Conservation (phyloP, 202 grass and related monocot species). For the Brachypodium distachyon region DNA sequence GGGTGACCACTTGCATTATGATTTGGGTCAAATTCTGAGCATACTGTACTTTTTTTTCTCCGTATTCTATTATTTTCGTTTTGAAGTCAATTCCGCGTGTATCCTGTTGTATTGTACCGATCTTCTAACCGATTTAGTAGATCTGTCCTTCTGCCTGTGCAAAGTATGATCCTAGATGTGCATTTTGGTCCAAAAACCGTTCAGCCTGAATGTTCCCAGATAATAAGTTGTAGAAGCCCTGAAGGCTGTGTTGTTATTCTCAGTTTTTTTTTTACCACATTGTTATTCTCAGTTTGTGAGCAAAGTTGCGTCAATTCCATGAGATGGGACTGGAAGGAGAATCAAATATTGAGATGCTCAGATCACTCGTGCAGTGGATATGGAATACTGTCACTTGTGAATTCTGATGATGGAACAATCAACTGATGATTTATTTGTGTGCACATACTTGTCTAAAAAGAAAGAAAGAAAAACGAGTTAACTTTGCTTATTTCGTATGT, state of each 20-base stretch:
- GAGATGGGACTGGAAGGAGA: background rate
- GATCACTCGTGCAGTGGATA: background rate
- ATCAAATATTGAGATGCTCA: background rate
- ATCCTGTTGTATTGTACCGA: conserved; percentile 13
- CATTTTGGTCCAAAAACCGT: background rate
- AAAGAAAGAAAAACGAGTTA: too few relatives aligned
- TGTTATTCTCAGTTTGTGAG: background rate
- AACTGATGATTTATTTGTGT: background rate
- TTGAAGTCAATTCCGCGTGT: background rate
- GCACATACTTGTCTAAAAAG: too few relatives aligned
- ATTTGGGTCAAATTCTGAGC: background rate
- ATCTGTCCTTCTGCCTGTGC: background rate
- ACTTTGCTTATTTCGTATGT: too few relatives aligned
- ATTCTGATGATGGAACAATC: background rate
- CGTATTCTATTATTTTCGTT: background rate
- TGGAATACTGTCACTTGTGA: background rate
- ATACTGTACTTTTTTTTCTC: background rate
- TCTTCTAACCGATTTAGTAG: background rate
- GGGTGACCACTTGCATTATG: background rate
- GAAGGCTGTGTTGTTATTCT: background rate
- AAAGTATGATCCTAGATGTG: background rate
- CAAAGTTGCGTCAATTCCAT: background rate
- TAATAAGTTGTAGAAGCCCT: background rate
- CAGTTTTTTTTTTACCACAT: too few relatives aligned
- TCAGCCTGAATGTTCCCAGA: background rate